Base-by-base conservation (phyloP, 2,329 filamentous ascomycete genomes). In the Amphichorda felina region DNA sequence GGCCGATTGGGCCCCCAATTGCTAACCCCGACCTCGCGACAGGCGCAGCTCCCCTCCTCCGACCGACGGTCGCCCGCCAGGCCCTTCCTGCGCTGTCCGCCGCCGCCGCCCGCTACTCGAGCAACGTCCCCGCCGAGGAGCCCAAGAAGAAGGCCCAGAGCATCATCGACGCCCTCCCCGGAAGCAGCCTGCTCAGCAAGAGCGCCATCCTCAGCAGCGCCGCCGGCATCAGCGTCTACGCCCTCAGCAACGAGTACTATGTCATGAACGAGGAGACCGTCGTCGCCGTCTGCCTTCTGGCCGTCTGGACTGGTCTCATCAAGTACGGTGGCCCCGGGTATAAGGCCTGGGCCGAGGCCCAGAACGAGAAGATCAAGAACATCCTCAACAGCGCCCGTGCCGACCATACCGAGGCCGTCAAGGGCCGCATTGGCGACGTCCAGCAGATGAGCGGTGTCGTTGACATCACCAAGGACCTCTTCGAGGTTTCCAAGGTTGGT, bases 231-330 rank as follows among this genome's bases (percentile, higher is more conserved):
- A 88, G 84, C 55, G 75, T 94, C 62, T 94, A 91, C 59, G 91
- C 87, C 56, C 87, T 98, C 68, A 93, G 84, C 79, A 98, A 94
- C 70, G 91, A 98, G 77, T 87, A 96, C 72, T 96, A 95, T 68
- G 87, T 98, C 60, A 75, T 98, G 67, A 98, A 98, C 71, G 91
- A 98, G 75, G 91, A 98, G 73, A 83, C 88, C 45, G 83, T 98
- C 58, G 84, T 94, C 56, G 84, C 85, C 48, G 76, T 98, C 68
- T 91, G 83, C 63, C 73, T 98, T 54, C 70, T 96, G 57, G 86
- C 82, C 59, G 84, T 96, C 58, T 98, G 94, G 82, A 81, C 72
- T 56, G 86, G 79, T 43, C 74, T 94, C 53, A 89, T 85, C 69
- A 91, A 93, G 67, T 95, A 86, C 61, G 87, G 84, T 55, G 91